These are phyloP conservation scores for Macrolepiota albuminosa DNA, from an alignment of 768 basidiomycete genomes.

Conservation along the genomic window DNA sequence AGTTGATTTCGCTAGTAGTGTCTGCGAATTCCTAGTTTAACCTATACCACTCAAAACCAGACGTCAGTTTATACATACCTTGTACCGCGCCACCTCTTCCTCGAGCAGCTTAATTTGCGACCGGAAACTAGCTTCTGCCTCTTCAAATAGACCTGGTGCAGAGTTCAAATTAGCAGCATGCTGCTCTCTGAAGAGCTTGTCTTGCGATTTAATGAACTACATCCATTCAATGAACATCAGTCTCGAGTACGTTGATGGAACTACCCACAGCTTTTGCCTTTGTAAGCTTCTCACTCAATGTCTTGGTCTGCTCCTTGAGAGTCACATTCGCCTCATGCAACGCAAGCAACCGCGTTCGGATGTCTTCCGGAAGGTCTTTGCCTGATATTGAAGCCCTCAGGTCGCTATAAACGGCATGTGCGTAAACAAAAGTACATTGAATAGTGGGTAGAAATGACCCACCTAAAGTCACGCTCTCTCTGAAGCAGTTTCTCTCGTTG, in stretches of 20 bases:
- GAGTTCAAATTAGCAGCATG: conserved; percentile 51
- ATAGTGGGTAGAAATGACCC: conserved; percentile 7
- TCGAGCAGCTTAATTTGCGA: conserved; percentile 61
- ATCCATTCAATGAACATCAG: background rate
- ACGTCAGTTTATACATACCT: conserved; percentile 28
- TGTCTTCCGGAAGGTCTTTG: conserved; percentile 77
- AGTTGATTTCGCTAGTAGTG: conserved; percentile 48
- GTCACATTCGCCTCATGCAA: conserved; percentile 75
- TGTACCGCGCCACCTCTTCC: conserved; percentile 57
- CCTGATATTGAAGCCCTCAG: conserved; percentile 73
- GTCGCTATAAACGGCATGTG: conserved; percentile 42
- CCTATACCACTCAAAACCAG: background rate
- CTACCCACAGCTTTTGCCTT: conserved; percentile 69
- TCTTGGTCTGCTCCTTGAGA: conserved; percentile 68
- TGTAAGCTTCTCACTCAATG: conserved; percentile 65
- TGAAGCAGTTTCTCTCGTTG: conserved; percentile 85
- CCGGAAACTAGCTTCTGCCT: conserved; percentile 63
- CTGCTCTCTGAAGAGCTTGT: conserved; percentile 83
- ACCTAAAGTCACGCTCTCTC: conserved; percentile 85
- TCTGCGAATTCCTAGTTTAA: conserved; percentile 25
- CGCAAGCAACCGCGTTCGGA: conserved; percentile 66
- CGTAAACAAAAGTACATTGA: background rate
- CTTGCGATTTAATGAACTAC: conserved; percentile 91
- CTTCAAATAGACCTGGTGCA: conserved; percentile 58
- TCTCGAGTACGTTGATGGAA: background rate